phyloP scores from a whole-genome alignment of 2,329 filamentous ascomycete species.

The Thyridium curvatum region DNA sequence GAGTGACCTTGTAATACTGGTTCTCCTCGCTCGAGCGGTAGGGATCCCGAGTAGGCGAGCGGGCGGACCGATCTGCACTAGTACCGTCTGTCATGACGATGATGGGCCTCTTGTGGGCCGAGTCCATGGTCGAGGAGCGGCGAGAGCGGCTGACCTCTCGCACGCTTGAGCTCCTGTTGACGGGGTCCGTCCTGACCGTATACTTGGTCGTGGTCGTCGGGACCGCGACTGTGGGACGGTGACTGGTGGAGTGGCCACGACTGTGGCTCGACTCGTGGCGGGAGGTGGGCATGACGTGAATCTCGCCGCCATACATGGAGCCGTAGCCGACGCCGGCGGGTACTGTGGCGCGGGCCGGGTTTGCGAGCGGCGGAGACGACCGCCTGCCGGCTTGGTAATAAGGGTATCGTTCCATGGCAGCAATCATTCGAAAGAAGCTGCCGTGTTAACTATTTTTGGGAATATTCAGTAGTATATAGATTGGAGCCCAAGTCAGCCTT shows the following conservation, averaged over 20 bases:
- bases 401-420: too few relatives aligned
- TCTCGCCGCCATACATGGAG: conserved; percentile 40
- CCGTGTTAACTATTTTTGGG: too few relatives aligned
- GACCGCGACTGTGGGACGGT: conserved; percentile 21
- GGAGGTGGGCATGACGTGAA: conserved; percentile 40
- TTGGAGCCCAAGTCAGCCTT: too few relatives aligned
- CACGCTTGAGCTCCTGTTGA: conserved; percentile 37
- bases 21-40: conserved; percentile 45
- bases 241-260: conserved; percentile 14
- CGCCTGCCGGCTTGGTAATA: conserved; percentile 21
- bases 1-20: conserved; percentile 38
- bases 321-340: conserved; percentile 42
- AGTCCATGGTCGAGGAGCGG: conserved; percentile 46
- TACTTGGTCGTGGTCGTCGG: conserved; percentile 48
- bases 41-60: conserved; percentile 31
- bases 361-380: conserved; percentile 33
- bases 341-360: conserved; percentile 44
- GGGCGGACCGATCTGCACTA: conserved; percentile 12
- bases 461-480: too few relatives aligned
- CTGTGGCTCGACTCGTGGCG: not conserved
- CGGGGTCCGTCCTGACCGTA: conserved; percentile 46
- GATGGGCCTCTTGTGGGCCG: conserved; percentile 42
- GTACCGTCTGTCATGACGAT: conserved; percentile 50
- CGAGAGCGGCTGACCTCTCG: conserved; percentile 42
- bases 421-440: too few relatives aligned